These are phyloP conservation scores for Blastobotrys malaysiensis DNA, from an alignment of 1,139 yeast species.

Conservation along the genomic window DNA sequence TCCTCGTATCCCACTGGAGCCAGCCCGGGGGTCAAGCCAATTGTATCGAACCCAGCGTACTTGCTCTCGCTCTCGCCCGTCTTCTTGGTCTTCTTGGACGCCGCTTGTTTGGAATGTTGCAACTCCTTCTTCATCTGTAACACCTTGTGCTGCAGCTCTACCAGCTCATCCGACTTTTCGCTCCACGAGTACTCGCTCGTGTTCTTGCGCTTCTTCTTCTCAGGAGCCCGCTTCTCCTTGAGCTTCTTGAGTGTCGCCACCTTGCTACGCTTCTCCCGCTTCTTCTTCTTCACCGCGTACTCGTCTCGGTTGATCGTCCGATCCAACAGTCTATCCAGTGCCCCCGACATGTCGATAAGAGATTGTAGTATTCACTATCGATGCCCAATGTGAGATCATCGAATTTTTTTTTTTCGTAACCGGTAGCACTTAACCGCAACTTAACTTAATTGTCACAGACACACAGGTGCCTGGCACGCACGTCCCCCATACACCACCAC, in stretches of 20 bases:
- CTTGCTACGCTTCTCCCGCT: not conserved
- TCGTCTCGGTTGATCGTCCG: constrained; percentile 4
- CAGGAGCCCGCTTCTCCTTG: constrained; percentile 3
- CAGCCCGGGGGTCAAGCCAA: constrained; percentile 81
- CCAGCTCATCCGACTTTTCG: constrained; percentile 9
- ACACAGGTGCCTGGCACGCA: not conserved
- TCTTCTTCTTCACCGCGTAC: constrained; percentile 5
- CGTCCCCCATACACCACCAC: not conserved
- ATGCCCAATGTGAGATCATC: not conserved
- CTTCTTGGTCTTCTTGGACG: constrained; percentile 5
- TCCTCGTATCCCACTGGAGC: constrained; percentile 74
- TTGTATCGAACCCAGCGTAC: constrained; percentile 9
- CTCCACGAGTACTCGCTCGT: constrained; percentile 6
- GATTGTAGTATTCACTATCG: not conserved
- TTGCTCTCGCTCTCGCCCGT: constrained; percentile 7
- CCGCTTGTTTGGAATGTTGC: not conserved
- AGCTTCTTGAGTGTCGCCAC: constrained; percentile 5
- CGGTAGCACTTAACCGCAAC: not conserved
- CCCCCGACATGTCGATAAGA: not conserved
- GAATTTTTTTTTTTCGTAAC: not conserved
- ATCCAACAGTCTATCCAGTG: constrained; percentile 10
- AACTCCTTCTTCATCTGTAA: not conserved
- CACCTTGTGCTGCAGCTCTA: constrained; percentile 1
- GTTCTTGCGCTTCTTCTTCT: constrained; percentile 3
- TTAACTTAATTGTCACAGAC: not conserved